These are phyloP conservation scores for Phytophthora palmivora DNA, from an alignment of 352 stramenopile genomes.

Conservation along the genomic window DNA sequence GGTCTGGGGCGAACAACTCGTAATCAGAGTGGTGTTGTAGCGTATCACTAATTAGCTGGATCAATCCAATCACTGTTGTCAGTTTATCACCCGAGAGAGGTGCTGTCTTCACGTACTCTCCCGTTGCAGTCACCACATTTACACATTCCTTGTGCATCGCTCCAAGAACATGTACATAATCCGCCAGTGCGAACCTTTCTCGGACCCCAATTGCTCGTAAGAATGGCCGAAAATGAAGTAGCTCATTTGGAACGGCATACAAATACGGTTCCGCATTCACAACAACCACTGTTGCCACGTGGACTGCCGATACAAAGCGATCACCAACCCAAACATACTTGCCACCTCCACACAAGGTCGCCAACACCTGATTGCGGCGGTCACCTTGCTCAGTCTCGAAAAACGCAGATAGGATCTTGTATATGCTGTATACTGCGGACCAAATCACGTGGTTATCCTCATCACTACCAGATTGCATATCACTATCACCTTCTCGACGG, in stretches of 20 bases:
- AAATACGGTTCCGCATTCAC: constrained; percentile 76
- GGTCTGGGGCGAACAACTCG: constrained; percentile 64
- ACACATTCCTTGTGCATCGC: constrained; percentile 58
- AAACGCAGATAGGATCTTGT: constrained; percentile 61
- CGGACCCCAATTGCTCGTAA: constrained; percentile 68
- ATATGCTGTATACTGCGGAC: constrained; percentile 67
- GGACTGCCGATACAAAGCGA: constrained; percentile 55
- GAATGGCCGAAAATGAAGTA: constrained; percentile 72
- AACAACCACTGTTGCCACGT: constrained; percentile 56
- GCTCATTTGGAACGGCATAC: constrained; percentile 62
- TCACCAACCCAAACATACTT: constrained; percentile 72
- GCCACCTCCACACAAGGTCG: constrained; percentile 45
- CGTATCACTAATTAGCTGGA: constrained; percentile 73
- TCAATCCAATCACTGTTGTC: constrained; percentile 60
- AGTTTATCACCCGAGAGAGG: constrained; percentile 56
- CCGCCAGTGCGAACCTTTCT: constrained; percentile 56
- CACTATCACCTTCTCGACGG: background rate
- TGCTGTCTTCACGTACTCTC: constrained; percentile 6
- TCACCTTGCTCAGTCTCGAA: constrained; percentile 51
- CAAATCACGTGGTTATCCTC: constrained; percentile 51
- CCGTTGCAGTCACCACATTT: constrained; percentile 12
- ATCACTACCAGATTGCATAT: constrained; percentile 9
- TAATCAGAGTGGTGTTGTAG: constrained; percentile 61
- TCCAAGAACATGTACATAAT: constrained; percentile 69
- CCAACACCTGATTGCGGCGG: constrained; percentile 38